Evolutionary conservation across 192 early-diverging fungal genomes (phyloP), one percentile per base, ranked within the genome.

Genomic region (Mortierella antarctica): DNA sequence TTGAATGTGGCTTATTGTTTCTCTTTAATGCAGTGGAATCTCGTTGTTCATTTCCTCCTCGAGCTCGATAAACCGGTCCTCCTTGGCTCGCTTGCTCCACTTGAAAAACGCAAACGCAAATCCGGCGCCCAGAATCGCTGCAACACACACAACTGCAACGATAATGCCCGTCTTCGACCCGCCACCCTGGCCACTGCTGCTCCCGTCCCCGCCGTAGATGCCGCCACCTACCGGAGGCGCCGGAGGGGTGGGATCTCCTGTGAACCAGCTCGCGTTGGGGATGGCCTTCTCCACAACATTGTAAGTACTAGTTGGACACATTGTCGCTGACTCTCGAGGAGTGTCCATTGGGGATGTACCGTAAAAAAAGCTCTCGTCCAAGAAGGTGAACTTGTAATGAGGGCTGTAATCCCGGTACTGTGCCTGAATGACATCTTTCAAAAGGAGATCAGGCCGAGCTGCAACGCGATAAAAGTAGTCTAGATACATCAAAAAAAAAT

Each of bases 391-490:
- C 2, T 18, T 59, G 40, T 73, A 65, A 17, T 11, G 21, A 8
- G 40, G 18, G 1, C 68, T 49, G 58, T 73, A 85, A 18, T 39
- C 20, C 2, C 75, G 80, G 48, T 83, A 88, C 53, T 85, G 84
- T 6, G 67, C 79, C 47, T 60, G 59, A 51, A 88, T 77, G 58
- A 88, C 31, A 40, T 88, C 86, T 50, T 67, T 68, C 52, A 88
- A 51, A 13, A 85, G 12, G 31, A 88, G 67, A 59, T 88, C 86
- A 41, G 86, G 86, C 39, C 86, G 71, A 20, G 83, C 68, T 10
- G 82, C 44, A 39, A 73, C 52, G 21, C 86, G 71, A 48, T 73
- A 84, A 40, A 65, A 62, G 58, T 65, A 85, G 62, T 88, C 86
- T 87, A 70, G 42, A 50, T n/a, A 56, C 10, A 44, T 18, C 6